These are phyloP conservation scores for Camelina hispida DNA, from an alignment of 345 rosid species.

Conservation along the genomic window DNA sequence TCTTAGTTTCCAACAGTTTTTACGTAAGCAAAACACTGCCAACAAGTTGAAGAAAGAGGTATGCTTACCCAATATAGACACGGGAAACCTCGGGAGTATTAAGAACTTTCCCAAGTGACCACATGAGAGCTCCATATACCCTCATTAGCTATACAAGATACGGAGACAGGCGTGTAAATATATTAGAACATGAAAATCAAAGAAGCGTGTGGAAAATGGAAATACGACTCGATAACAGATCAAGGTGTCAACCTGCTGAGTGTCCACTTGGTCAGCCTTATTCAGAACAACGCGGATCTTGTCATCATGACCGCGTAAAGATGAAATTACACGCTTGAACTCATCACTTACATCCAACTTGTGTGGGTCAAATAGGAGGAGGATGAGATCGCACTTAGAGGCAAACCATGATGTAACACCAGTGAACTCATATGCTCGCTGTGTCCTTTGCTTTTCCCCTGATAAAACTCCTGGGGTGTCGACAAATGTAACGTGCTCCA, in stretches of 20 bases:
- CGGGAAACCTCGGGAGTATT: slow-evolving; percentile 95
- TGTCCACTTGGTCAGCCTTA: slow-evolving; percentile 95
- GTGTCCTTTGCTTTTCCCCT: slow-evolving; percentile 93
- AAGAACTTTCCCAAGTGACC: slow-evolving; percentile 98
- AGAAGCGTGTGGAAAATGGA: neutral
- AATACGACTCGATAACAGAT: slow-evolving; percentile 5
- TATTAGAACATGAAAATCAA: slow-evolving; percentile 3
- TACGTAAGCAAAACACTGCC: slow-evolving; percentile 4
- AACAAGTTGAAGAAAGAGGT: slow-evolving; percentile 11
- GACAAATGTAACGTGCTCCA: slow-evolving; percentile 88
- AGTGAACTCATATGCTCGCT: slow-evolving; percentile 86
- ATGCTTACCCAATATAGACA: slow-evolving; percentile 86
- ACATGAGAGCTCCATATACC: slow-evolving; percentile 98
- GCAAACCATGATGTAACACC: slow-evolving; percentile 99
- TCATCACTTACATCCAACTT: slow-evolving; percentile 95
- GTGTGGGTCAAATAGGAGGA: slow-evolving; percentile 96
- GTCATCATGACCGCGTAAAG: slow-evolving; percentile 95
- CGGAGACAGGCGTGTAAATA: slow-evolving; percentile 15
- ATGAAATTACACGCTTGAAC: slow-evolving; percentile 94
- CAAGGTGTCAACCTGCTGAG: slow-evolving; percentile 68
- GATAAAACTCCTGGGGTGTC: slow-evolving; percentile 98
- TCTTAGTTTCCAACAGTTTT: slow-evolving; percentile 19
- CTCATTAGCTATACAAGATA: slow-evolving; percentile 78
- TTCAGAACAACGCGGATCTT: slow-evolving; percentile 95
- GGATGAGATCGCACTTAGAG: slow-evolving; percentile 93